Percentiles rank a stretch among this genome's conserved stretches.
Evolutionary conservation across 1,284 basidiomycete species (phyloP).

Genomic region (Ceratobasidium papillatum): DNA sequence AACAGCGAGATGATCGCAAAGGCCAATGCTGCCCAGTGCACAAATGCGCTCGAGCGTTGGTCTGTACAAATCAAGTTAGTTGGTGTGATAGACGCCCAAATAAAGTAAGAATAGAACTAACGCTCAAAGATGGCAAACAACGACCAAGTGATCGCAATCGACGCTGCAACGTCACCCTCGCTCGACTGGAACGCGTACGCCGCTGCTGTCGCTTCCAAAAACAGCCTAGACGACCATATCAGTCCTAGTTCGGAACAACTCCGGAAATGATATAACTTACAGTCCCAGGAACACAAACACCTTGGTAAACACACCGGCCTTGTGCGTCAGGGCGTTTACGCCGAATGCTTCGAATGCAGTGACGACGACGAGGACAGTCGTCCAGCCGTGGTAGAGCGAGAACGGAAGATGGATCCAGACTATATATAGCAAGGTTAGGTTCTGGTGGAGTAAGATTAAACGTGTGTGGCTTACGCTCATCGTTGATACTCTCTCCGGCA

Average conservation of each 20-base stretch:
- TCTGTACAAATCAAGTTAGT: constrained; percentile 47
- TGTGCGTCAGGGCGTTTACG: constrained; percentile 69
- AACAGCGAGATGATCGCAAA: constrained; percentile 88
- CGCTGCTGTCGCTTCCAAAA: constrained; percentile 91
- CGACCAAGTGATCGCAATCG: constrained; percentile 84
- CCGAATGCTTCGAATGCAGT: constrained; percentile 93
- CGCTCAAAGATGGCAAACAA: constrained; percentile 86
- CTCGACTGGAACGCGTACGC: constrained; percentile 89
- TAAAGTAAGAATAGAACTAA: constrained; percentile 54
- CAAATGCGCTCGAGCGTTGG: constrained; percentile 66
- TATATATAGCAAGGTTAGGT: constrained; percentile 27
- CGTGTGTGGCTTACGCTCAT: constrained; percentile 61
- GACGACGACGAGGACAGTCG: constrained; percentile 88
- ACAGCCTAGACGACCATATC: constrained; percentile 65
- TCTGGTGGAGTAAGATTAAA: constrained; percentile 52
- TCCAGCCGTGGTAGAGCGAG: constrained; percentile 95
- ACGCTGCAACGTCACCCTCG: constrained; percentile 91
- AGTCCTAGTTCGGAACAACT: neutral
- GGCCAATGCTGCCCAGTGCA: constrained; percentile 88
- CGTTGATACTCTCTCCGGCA: constrained; percentile 66
- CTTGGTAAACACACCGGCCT: constrained; percentile 89
- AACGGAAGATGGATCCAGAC: constrained; percentile 86
- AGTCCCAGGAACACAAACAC: constrained; percentile 91
- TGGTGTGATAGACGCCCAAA: neutral
- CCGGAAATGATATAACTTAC: constrained; percentile 56